phyloP scores from a whole-genome alignment of 805 yeast genomes.

The Cyberlindnera xylosilytica region DNA sequence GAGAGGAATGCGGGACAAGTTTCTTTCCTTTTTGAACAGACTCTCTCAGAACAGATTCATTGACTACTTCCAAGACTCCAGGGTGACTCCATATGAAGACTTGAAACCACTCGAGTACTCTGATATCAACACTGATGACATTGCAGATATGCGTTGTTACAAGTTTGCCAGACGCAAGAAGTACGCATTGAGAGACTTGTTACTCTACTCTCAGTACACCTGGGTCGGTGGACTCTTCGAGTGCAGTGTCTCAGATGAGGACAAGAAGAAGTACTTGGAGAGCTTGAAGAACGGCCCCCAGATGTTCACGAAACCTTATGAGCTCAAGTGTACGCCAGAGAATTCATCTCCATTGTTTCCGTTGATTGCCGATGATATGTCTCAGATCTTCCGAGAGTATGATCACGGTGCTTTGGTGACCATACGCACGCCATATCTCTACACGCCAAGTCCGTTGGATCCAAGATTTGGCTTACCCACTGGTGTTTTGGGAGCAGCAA shows the following conservation, averaged over 20 bases:
- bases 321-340: slow-evolving; percentile 34
- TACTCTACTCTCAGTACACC: slow-evolving; percentile 51
- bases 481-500: slow-evolving; percentile 19
- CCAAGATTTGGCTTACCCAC: slow-evolving; percentile 31
- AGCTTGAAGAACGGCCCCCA: slow-evolving; percentile 10
- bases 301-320: slow-evolving; percentile 15
- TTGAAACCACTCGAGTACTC: slow-evolving; percentile 11
- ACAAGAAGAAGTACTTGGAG: slow-evolving; percentile 26
- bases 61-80: slow-evolving; percentile 22
- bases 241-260: slow-evolving; percentile 38
- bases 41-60: slow-evolving; percentile 15
- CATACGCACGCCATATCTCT: slow-evolving; percentile 54
- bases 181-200: slow-evolving; percentile 43
- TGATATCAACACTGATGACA: slow-evolving; percentile 15
- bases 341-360: slow-evolving; percentile 50
- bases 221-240: slow-evolving; percentile 65
- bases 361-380: slow-evolving; percentile 53
- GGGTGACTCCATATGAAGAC: slow-evolving; percentile 15
- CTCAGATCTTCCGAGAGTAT: slow-evolving; percentile 43
- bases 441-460: slow-evolving; percentile 44
- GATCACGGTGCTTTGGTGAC: slow-evolving; percentile 23
- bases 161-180: slow-evolving; percentile 57
- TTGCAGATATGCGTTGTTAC: slow-evolving; percentile 40
- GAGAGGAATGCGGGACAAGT: slow-evolving; percentile 5
- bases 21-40: slow-evolving; percentile 10